Conservation (phyloP, 805 yeast species). For the Starmera caribaea region DNA sequence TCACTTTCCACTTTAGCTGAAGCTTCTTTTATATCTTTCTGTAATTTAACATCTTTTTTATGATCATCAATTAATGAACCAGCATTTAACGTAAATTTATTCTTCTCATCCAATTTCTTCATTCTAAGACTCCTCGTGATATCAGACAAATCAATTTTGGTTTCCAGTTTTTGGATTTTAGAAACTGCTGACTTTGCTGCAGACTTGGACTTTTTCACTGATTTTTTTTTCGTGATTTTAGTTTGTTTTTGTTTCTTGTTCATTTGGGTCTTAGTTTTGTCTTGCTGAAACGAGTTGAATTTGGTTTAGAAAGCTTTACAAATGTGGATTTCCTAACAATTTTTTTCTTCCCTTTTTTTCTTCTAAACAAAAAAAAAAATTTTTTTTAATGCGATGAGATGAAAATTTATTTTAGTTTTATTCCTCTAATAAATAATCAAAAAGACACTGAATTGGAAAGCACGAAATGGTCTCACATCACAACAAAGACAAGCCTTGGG, state of each 20-base stretch:
- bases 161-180: background rate
- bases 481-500: constrained; percentile 97
- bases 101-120: background rate
- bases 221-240: no score
- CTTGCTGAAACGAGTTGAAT: no score
- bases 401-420: no score
- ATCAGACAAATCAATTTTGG: background rate
- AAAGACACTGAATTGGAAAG: no score
- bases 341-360: no score
- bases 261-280: no score
- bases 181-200: background rate
- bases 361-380: no score
- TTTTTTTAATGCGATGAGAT: no score
- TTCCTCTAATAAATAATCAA: no score
- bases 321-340: no score
- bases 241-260: no score
- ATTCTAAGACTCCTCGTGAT: background rate
- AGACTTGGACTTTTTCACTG: background rate
- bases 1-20: constrained; percentile 17
- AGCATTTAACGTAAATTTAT: background rate
- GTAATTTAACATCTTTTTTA: constrained; percentile 14
- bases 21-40: constrained; percentile 9
- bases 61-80: constrained; percentile 17
- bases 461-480: constrained; percentile 77
- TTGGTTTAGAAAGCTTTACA: no score